These are phyloP conservation scores for Mucor circinelloides DNA, from an alignment of 371 early-diverging fungal genomes.

Conservation along the genomic window DNA sequence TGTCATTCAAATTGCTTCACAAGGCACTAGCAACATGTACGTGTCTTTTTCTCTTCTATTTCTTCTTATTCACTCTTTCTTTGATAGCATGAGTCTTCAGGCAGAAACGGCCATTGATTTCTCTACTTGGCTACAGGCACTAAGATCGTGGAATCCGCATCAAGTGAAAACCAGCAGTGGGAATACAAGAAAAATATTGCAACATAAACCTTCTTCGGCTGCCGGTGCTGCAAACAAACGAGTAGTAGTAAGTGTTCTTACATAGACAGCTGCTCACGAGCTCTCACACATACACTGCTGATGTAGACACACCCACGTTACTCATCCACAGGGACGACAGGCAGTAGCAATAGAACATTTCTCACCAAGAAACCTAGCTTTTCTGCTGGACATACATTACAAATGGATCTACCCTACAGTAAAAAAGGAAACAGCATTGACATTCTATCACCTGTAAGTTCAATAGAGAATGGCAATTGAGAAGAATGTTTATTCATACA, in stretches of 20 bases:
- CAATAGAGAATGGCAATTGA: too few relatives aligned
- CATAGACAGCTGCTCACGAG: neutral
- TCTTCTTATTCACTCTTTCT: neutral
- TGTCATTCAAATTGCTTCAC: slow-evolving; percentile 22
- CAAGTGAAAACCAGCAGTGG: neutral
- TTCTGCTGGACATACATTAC: slow-evolving; percentile 1
- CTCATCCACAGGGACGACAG: neutral
- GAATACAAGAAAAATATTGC: neutral
- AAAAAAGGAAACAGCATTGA: slow-evolving; percentile 9
- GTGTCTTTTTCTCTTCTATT: neutral
- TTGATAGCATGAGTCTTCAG: slow-evolving; percentile 25
- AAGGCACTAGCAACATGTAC: slow-evolving; percentile 13
- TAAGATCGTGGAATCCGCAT: slow-evolving; percentile 25
- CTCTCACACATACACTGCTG: neutral
- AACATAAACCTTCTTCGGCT: neutral
- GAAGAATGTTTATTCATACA: neutral
- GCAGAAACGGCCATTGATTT: slow-evolving; percentile 36
- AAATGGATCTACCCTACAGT: neutral
- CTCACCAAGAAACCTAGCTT: slow-evolving; percentile 15
- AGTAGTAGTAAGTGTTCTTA: neutral
- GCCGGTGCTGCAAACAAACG: neutral
- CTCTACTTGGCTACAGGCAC: slow-evolving; percentile 29
- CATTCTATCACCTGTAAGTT: slow-evolving; percentile 3
- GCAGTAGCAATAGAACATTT: slow-evolving; percentile 2
- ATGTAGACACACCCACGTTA: neutral